phyloP scores from a whole-genome alignment of 1,284 basidiomycete species.

The Cryptococcus maquisensis region DNA sequence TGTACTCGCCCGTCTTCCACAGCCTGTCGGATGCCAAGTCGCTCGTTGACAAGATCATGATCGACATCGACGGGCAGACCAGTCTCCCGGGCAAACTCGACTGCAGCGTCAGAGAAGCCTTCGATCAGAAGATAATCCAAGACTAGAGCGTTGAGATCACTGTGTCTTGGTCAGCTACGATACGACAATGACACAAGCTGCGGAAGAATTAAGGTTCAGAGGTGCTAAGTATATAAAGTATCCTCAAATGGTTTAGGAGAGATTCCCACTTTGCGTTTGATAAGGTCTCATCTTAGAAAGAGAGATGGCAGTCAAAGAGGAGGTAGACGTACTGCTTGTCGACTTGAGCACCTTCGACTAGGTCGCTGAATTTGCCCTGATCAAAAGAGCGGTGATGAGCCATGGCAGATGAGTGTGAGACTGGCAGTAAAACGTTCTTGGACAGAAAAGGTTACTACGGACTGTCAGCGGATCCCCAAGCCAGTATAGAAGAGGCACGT shows the following conservation, averaged over 20 bases:
- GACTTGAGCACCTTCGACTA: slow-evolving; percentile 50
- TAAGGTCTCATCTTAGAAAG: slow-evolving; percentile 51
- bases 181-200: background rate
- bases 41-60: slow-evolving; percentile 83
- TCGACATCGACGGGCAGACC: slow-evolving; percentile 65
- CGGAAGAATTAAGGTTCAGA: slow-evolving; percentile 44
- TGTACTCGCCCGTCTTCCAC: slow-evolving; percentile 91
- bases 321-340: slow-evolving; percentile 53
- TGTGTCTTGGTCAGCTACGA: slow-evolving; percentile 42
- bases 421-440: background rate
- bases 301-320: slow-evolving; percentile 3
- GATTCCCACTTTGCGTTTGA: slow-evolving; percentile 57
- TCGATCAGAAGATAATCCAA: slow-evolving; percentile 98
- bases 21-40: slow-evolving; percentile 90
- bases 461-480: background rate
- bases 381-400: slow-evolving; percentile 10
- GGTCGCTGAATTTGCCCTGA: slow-evolving; percentile 48
- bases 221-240: slow-evolving; percentile 48
- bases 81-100: slow-evolving; percentile 87
- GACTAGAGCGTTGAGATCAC: slow-evolving; percentile 91
- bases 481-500: background rate
- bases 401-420: background rate
- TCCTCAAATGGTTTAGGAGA: slow-evolving; percentile 56
- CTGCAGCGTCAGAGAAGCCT: slow-evolving; percentile 92
- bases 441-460: background rate